Conservation (phyloP, 2,329 filamentous ascomycete genomes). For the Macrophomina phaseolina region DNA sequence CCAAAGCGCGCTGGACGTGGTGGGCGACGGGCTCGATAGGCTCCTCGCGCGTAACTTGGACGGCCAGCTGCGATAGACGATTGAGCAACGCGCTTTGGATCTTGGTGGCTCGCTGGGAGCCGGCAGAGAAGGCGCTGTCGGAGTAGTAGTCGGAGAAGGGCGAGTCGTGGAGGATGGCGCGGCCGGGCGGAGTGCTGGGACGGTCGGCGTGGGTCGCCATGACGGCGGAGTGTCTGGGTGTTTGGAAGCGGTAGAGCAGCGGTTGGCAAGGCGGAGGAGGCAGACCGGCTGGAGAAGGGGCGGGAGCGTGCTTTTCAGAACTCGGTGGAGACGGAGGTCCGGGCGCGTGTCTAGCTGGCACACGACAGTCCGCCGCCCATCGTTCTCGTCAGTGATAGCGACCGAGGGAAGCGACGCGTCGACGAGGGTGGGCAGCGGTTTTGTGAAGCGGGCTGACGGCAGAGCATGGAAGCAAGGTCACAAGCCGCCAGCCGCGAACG, state of each 20-base stretch:
- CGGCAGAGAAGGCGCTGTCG: slow-evolving; percentile 39
- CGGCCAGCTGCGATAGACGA: slow-evolving; percentile 44
- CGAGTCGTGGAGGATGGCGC: slow-evolving; percentile 37
- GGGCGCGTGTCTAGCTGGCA: slow-evolving; percentile 26
- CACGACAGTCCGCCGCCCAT: slow-evolving; percentile 30
- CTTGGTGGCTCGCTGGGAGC: slow-evolving; percentile 15
- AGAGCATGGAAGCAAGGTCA: background rate
- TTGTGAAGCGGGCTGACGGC: background rate
- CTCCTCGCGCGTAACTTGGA: slow-evolving; percentile 39
- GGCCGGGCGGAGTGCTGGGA: slow-evolving; percentile 23
- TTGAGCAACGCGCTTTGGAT: slow-evolving; percentile 36
- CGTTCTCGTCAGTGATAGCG: slow-evolving; percentile 51
- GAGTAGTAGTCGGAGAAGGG: slow-evolving; percentile 51
- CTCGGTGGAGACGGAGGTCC: slow-evolving; percentile 18
- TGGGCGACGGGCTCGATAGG: slow-evolving; percentile 15
- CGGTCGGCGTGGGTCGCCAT: slow-evolving; percentile 20
- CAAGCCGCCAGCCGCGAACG: slow-evolving; percentile 8
- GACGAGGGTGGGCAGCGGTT: background rate
- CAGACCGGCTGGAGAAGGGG: background rate
- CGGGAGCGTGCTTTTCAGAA: slow-evolving; percentile 13
- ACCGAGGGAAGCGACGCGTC: slow-evolving; percentile 8
- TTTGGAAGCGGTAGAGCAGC: background rate
- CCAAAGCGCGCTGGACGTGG: slow-evolving; percentile 20
- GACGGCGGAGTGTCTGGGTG: background rate
- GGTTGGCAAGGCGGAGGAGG: slow-evolving; percentile 8